phyloP scores from a whole-genome alignment of 2,329 filamentous ascomycete genomes.

The Monosporascus sp. region DNA sequence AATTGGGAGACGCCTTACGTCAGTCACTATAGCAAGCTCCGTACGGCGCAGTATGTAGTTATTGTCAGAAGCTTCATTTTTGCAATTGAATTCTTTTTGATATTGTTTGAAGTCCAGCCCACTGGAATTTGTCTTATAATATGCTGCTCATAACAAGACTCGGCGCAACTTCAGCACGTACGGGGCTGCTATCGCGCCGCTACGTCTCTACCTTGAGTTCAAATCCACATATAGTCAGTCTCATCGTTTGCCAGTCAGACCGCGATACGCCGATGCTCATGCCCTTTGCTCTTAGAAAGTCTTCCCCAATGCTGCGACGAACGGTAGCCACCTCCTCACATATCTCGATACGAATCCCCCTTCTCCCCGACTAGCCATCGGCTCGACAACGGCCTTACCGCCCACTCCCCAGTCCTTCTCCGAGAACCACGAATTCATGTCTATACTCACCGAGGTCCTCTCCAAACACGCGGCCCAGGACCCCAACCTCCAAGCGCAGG shows the following conservation, averaged over 20 bases:
- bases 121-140: background rate
- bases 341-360: slow-evolving; percentile 56
- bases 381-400: slow-evolving; percentile 52
- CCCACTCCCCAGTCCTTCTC: slow-evolving; percentile 56
- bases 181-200: slow-evolving; percentile 21
- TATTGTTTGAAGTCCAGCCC: too few species aligned
- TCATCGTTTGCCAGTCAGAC: background rate
- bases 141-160: slow-evolving; percentile 28
- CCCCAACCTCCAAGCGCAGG: slow-evolving; percentile 50
- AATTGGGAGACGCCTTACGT: background rate
- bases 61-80: background rate
- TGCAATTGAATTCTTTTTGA: background rate
- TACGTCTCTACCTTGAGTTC: slow-evolving; percentile 41
- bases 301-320: slow-evolving; percentile 42
- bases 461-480: slow-evolving; percentile 51
- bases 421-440: slow-evolving; percentile 55
- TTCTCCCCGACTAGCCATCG: slow-evolving; percentile 49
- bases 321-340: slow-evolving; percentile 49
- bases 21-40: background rate
- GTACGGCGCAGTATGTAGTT: background rate
- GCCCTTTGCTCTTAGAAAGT: slow-evolving; percentile 43
- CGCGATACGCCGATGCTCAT: slow-evolving; percentile 4
- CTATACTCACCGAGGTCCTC: slow-evolving; percentile 54
- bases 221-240: slow-evolving; percentile 51
- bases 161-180: slow-evolving; percentile 19